A percentile compares a stretch with the other conserved stretches of the same genome.
These are phyloP conservation scores for Blepharisma undulans DNA, from an alignment of 169 alveolate genomes.

Conservation along the genomic window DNA sequence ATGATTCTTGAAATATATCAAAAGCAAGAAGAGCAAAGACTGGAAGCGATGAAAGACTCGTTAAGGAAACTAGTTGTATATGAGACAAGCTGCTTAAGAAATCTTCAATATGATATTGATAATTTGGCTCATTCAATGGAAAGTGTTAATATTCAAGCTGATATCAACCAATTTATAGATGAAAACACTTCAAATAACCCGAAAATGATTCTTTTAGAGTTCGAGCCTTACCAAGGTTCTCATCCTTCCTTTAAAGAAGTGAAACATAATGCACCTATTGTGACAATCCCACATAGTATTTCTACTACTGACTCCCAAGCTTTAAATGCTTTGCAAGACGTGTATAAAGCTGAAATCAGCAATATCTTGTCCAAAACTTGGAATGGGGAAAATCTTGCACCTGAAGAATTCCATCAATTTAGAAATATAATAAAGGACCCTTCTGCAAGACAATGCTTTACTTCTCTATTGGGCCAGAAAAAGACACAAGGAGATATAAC, in stretches of 20 bases:
- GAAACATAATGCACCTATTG: background rate
- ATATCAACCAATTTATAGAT: conserved; percentile 13
- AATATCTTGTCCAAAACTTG: background rate
- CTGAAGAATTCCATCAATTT: background rate
- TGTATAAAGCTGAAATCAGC: background rate
- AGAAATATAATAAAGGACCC: background rate
- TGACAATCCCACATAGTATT: background rate
- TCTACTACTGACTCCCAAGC: background rate
- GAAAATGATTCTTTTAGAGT: background rate
- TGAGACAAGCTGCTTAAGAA: conserved; percentile 35
- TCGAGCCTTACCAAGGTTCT: conserved; percentile 26
- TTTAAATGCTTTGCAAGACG: background rate
- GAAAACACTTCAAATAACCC: background rate
- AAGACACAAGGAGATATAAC: background rate
- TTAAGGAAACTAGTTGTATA: conserved; percentile 36
- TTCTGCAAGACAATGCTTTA: background rate
- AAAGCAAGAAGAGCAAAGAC: conserved; percentile 39
- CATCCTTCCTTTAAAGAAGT: conserved; percentile 15
- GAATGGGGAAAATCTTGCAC: background rate
- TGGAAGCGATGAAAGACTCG: conserved; percentile 33
- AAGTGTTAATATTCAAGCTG: conserved; percentile 18
- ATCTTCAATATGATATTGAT: conserved; percentile 40
- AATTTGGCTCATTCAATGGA: conserved; percentile 20
- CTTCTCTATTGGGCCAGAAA: background rate
- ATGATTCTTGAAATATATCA: conserved; percentile 42